phyloP scores from a whole-genome alignment of 139 green algal species.

The Coccomyxa sp. region DNA sequence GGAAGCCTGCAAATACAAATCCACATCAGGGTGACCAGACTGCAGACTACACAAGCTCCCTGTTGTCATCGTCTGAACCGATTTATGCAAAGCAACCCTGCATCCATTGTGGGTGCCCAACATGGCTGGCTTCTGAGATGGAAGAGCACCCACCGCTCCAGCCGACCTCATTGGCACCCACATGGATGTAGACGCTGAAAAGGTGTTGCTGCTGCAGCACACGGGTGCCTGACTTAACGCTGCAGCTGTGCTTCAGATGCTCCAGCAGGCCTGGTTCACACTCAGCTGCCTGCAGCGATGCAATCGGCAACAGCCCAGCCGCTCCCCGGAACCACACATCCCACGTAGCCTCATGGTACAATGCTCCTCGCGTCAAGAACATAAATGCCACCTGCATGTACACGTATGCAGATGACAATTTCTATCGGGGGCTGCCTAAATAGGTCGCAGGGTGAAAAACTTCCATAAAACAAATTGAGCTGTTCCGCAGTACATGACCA shows the following conservation, averaged over 20 bases:
- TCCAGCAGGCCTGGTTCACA: slow-evolving; percentile 4
- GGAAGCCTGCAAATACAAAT: slow-evolving; percentile 10
- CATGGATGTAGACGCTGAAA: slow-evolving; percentile 34
- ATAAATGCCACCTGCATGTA: slow-evolving; percentile 29
- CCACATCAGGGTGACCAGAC: too few relatives aligned
- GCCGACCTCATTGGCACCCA: not conserved
- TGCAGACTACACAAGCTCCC: too few relatives aligned
- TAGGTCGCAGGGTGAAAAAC: too few relatives aligned
- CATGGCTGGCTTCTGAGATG: not conserved
- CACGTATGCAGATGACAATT: not conserved
- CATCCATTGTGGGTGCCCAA: too few relatives aligned
- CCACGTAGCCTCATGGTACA: slow-evolving; percentile 28
- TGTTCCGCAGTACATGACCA: too few relatives aligned
- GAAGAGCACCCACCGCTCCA: not conserved
- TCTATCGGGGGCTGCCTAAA: not conserved
- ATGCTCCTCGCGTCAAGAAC: slow-evolving; percentile 19
- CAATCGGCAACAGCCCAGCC: slow-evolving; percentile 15
- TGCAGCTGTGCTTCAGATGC: not conserved
- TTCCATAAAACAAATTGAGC: too few relatives aligned
- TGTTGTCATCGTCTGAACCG: too few relatives aligned
- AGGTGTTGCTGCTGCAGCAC: slow-evolving; percentile 8
- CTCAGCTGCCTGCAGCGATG: not conserved
- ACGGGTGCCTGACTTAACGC: not conserved
- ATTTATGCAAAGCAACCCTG: too few relatives aligned
- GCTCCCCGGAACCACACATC: slow-evolving; percentile 22